A percentile compares a stretch with the other conserved stretches of the same genome.
phyloP scores from a whole-genome alignment of 345 rosid genomes.

The Erucastrum elatum region DNA sequence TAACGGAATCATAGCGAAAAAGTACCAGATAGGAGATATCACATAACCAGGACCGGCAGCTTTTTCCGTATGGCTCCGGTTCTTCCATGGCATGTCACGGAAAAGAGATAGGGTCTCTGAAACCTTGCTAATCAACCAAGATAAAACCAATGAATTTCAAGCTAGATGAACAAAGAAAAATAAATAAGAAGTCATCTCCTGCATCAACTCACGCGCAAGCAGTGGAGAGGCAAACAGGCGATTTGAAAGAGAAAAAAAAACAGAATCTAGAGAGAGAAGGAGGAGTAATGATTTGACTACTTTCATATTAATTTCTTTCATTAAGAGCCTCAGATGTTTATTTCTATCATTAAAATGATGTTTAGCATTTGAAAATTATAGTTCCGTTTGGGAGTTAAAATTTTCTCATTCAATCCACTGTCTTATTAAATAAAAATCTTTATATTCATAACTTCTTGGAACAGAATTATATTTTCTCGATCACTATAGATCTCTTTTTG shows the following conservation, averaged over 20 bases:
- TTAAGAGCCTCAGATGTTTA: too few relatives aligned
- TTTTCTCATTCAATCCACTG: neutral
- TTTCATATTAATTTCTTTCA: too few relatives aligned
- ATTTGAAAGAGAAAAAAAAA: too few relatives aligned
- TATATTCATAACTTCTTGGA: neutral
- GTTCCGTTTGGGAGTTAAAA: neutral
- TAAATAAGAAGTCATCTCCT: neutral
- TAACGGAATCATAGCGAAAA: too few relatives aligned
- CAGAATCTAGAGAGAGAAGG: too few relatives aligned
- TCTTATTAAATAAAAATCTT: neutral
- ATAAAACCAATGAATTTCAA: too few relatives aligned
- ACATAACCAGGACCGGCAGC: neutral
- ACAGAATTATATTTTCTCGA: neutral
- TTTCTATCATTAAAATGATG: too few relatives aligned
- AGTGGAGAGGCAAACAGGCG: too few relatives aligned
- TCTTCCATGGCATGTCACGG: neutral
- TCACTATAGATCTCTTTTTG: neutral
- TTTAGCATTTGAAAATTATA: neutral
- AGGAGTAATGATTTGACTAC: too few relatives aligned
- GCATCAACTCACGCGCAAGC: neutral
- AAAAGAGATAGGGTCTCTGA: neutral
- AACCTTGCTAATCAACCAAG: neutral
- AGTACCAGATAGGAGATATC: neutral
- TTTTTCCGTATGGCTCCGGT: neutral
- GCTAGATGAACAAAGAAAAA: neutral